phyloP scores from a whole-genome alignment of 2,329 filamentous ascomycete species.

The Helicocarpus griseus region DNA sequence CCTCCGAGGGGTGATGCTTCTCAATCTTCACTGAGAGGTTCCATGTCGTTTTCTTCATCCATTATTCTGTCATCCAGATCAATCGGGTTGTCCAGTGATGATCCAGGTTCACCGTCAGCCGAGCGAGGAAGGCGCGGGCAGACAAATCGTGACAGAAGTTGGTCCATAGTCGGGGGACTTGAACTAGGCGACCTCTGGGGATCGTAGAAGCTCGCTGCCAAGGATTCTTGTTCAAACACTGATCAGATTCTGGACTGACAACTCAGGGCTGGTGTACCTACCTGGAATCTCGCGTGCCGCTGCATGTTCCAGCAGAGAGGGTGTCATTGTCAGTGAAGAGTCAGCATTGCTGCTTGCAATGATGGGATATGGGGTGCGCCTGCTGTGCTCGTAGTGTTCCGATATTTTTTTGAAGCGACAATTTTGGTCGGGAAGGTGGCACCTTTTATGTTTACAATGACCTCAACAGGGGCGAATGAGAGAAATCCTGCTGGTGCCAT shows the following conservation, averaged over 20 bases:
- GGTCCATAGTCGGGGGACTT: not conserved
- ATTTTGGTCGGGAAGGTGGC: not conserved
- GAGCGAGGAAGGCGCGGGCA: not conserved
- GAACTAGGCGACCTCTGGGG: not conserved
- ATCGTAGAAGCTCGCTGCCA: not conserved
- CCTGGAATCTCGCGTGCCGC: not conserved
- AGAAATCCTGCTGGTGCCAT: not conserved
- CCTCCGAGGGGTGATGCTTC: not conserved
- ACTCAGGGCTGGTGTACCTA: not conserved
- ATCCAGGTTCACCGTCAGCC: not conserved
- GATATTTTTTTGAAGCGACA: not conserved
- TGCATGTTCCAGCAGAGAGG: not conserved
- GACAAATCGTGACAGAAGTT: not conserved
- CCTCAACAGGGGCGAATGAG: not conserved
- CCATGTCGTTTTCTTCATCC: not conserved
- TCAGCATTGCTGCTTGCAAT: not conserved
- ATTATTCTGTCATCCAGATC: not conserved
- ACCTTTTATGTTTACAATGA: not conserved
- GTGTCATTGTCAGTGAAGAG: not conserved
- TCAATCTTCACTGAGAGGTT: constrained; percentile 1
- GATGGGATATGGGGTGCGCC: not conserved
- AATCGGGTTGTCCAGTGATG: not conserved
- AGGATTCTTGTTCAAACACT: not conserved
- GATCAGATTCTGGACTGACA: not conserved
- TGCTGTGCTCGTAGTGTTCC: not conserved